A percentile compares a stretch with the other conserved stretches of the same genome.
phyloP scores from a whole-genome alignment of 1,284 basidiomycete genomes.

The Uromyces viciae-fabae region DNA sequence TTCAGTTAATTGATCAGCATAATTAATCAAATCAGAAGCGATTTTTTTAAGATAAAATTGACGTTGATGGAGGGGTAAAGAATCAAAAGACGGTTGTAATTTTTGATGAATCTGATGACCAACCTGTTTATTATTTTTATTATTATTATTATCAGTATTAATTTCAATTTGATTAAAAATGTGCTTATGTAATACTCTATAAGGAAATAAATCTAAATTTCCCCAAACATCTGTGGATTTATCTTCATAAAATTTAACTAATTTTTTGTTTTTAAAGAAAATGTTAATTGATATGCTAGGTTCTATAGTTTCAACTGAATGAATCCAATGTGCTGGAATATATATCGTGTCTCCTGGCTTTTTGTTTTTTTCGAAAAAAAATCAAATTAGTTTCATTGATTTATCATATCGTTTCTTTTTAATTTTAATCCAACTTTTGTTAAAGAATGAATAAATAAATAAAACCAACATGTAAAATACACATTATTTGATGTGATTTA shows the following conservation, averaged over 20 bases:
- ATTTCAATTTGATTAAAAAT: background rate
- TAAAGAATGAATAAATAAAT: background rate
- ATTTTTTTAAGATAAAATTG: slow-evolving; percentile 45
- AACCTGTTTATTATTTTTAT: background rate
- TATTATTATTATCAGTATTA: background rate
- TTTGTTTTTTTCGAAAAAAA: background rate
- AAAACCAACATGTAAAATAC: slow-evolving; percentile 34
- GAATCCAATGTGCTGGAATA: slow-evolving; percentile 41
- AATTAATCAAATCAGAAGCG: slow-evolving; percentile 33
- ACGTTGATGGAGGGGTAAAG: slow-evolving; percentile 15
- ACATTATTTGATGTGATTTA: slow-evolving; percentile 30
- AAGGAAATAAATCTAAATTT: slow-evolving; percentile 19
- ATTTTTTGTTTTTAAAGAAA: slow-evolving; percentile 29
- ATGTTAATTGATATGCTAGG: slow-evolving; percentile 39
- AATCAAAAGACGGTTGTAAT: slow-evolving; percentile 7
- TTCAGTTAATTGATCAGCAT: slow-evolving; percentile 28
- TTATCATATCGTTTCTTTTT: background rate
- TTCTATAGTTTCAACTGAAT: slow-evolving; percentile 37
- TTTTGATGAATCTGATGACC: too few species aligned
- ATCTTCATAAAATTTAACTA: background rate
- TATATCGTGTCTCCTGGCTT: slow-evolving; percentile 41
- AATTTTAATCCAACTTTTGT: background rate
- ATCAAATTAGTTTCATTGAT: background rate
- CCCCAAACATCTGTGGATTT: slow-evolving; percentile 39
- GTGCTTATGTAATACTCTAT: background rate